Base-by-base conservation (phyloP, 306 rosid species). In the Prunus mongolica region DNA sequence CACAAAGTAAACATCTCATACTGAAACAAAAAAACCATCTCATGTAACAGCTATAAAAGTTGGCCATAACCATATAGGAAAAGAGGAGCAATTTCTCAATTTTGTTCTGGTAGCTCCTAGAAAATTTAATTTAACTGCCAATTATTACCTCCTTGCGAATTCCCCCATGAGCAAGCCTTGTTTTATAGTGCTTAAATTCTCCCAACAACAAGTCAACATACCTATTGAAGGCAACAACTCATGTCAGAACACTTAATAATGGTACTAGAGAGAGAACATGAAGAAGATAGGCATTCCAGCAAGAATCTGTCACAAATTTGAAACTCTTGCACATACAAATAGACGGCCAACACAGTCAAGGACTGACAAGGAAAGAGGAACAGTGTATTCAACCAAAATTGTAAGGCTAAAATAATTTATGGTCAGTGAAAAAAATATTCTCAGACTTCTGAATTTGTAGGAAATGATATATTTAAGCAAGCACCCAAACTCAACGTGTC, bases 131-230 rank as follows among this genome's bases (percentile, higher is more conserved):
- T 74, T 72, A 61, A 79, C 74, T 47, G 70, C 49, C 55, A 61
- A 30, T 25, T 49, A 78, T 81, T 92, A 96, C 99, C 99, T 96
- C 98, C 78, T 87, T 89, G 77, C 89, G 89, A 77, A 96, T 86
- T 84, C 96, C 98, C 22, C 93, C 96, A 76, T 91, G 91, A 84
- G 84, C 90, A 73, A 96, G 89, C 79, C 96, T 89, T n/a, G 99
- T 96, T 87, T 91, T 92, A 78, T 87, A 96, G 85, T 92, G 98
- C 91, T 96, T 96, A 82, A 96, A 96, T 83, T 96, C 99, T 63
- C 99, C 99, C 89, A 96, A 83, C 79, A 96, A 81, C 89, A 92
- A 85, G 84, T 96, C 99, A 76, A 96, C 97, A 61, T 96, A 92
- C 87, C 99, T 96, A 81, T 78, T 71, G 72, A 69, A 64, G 75